phyloP scores from a whole-genome alignment of 345 rosid species.

The Geranium rotundifolium region DNA sequence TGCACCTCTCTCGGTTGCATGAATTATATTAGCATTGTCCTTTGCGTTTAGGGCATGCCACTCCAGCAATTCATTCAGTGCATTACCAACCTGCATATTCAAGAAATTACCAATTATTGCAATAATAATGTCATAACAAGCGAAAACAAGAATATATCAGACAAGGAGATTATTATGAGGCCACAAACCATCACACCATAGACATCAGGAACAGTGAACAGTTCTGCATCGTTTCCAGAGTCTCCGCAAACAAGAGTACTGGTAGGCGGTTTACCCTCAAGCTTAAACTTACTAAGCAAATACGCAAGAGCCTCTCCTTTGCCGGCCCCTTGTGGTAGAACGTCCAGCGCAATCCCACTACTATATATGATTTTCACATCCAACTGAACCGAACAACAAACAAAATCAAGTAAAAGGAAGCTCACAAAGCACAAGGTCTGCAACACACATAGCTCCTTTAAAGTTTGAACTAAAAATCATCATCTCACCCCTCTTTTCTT shows the following conservation, averaged over 20 bases:
- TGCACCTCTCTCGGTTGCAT: conserved; percentile 63
- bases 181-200: conserved; percentile 77
- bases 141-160: not conserved
- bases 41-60: conserved; percentile 63
- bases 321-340: conserved; percentile 74
- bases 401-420: not conserved
- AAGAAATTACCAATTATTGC: not conserved
- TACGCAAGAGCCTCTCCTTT: conserved; percentile 79
- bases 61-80: conserved; percentile 63
- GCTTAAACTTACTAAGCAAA: conserved; percentile 47
- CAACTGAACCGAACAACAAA: conserved; percentile 28
- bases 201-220: conserved; percentile 51
- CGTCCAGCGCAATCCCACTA: conserved; percentile 64
- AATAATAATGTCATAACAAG: not conserved
- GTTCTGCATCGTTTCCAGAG: conserved; percentile 88
- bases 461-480: not conserved
- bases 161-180: conserved; percentile 5
- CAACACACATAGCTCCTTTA: not conserved
- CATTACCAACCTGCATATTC: conserved; percentile 61
- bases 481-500: conserved; percentile 43
- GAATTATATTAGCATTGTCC: conserved; percentile 46
- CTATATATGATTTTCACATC: conserved; percentile 72
- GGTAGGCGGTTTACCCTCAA: conserved; percentile 34
- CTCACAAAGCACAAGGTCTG: not conserved
- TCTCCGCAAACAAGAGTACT: conserved; percentile 87